Evolutionary conservation across 768 basidiomycete species (phyloP), one percentile per base, ranked within the genome.

Genomic region (Amanita subjunquillea): DNA sequence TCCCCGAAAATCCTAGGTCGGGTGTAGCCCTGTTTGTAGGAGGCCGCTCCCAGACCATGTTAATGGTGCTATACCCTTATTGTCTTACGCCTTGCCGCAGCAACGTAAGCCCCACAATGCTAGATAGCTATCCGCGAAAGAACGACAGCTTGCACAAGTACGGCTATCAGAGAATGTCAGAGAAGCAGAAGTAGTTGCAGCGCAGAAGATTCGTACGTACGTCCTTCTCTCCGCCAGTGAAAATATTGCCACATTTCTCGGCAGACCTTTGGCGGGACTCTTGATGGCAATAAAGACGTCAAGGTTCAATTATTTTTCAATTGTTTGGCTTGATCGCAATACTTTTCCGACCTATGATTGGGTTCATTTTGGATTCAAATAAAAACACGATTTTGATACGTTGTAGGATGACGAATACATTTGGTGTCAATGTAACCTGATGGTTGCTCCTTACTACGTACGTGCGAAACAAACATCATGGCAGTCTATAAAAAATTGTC

Each of bases 81-180:
- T 39, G 22, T 23, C 8, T 13, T 39, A 27, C 23, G 29, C 40
- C 30, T 20, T 20, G 41, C 10, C 3, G 29, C 25, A 30, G 6
- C 27, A 27, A 27, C 27, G 27, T 30, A 1, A 9, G 8, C 6
- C 29, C 2, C 56, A 77, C 55, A 86, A 85, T 59, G 85, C 83
- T 0, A 67, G 69, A 32, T 85, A 82, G 82, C 61, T 85, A 29
- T 67, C 69, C 10, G 60, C 70, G 0, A 63, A 67, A 7, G 76
- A 84, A 54, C 34, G 34, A 13, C 34, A 13, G 12, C 13, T 13
- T 34, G 34, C 13, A 3, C 34, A 34, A 69, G 76, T 74, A 13
- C 78, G 83, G 12, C 74, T 85, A 13, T 78, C 82, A 0, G 83
- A 85, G 58, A 82, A 85, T 59, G 79, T 77, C 7, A 81, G 82